Evolutionary conservation across 805 yeast species (phyloP), one percentile per base, ranked within the genome.

Genomic region (Lipomyces kockii): DNA sequence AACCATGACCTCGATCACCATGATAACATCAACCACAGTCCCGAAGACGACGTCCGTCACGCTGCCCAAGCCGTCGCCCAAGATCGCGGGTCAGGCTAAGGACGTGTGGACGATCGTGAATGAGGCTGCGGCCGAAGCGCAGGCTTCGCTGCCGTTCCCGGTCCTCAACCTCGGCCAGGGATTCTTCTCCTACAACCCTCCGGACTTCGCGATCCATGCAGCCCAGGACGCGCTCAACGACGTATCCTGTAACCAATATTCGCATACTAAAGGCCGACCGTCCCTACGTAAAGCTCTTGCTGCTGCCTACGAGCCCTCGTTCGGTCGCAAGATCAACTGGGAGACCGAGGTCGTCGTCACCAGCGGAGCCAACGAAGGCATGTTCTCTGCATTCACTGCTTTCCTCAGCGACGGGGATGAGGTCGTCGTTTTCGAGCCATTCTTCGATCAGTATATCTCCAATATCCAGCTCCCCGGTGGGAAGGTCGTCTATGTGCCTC

Each of bases 101-200:
- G 99, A 95, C 78, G 93, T 95, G 58, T 95, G 99, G 99, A 85
- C 97, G 1, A 81, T 95, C 71, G 91, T 96, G 79, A 95, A 95
- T 76, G 98, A 93, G 75, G 89, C 99, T 1, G 98, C 98, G 0
- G 96, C 96, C 2, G 86, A 86, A 3, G 92, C 96, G 14, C 89
- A 87, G 69, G 75, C 72, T 8, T 87, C 86, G 58, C 78, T 85
- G 49, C 92, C 92, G n/a, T 83, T 89, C 73, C 90, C 91, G 62
- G 87, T 94, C 64, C 88, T 89, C 68, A 95, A 95, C 74, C 84
- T 95, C 66, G 99, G 99, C 43, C 99, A 95, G 78, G 99, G 99
- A 1, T 95, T 95, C 80, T 95, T 95, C 82, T 92, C 97, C 1
- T 95, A 94, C 78, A 85, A 93, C 37, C 99, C 99, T 2, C 99